A percentile compares a stretch with the other conserved stretches of the same genome.
These are phyloP conservation scores for Emericellopsis atlantica DNA, from an alignment of 2,329 filamentous ascomycete genomes.

Conservation along the genomic window DNA sequence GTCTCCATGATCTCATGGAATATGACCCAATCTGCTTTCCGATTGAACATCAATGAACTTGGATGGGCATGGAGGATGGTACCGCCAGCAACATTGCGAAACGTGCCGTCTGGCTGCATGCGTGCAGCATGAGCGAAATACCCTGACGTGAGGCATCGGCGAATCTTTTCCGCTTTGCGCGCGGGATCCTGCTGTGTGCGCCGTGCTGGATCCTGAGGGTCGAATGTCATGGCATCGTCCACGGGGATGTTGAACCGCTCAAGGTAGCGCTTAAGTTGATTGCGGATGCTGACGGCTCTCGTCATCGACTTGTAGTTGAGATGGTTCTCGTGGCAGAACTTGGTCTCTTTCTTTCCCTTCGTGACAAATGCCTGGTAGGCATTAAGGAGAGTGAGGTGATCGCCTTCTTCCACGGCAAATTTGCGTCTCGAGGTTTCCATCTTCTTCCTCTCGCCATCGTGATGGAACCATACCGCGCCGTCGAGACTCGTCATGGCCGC, in stretches of 20 bases:
- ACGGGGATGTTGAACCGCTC: conserved; percentile 69
- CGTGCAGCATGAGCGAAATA: conserved; percentile 89
- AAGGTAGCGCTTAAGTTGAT: conserved; percentile 75
- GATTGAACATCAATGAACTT: conserved; percentile 87
- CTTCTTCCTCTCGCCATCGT: conserved; percentile 63
- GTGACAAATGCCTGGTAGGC: conserved; percentile 84
- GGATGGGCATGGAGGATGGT: conserved; percentile 78
- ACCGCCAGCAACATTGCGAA: conserved; percentile 70
- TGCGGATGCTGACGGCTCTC: conserved; percentile 73
- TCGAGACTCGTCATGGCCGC: conserved; percentile 83
- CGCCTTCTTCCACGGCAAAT: conserved; percentile 87
- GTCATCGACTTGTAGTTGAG: conserved; percentile 79
- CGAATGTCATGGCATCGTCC: conserved; percentile 43
- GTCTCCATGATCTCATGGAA: conserved; percentile 93
- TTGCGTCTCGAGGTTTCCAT: conserved; percentile 64
- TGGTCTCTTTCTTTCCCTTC: conserved; percentile 67
- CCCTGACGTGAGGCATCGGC: conserved; percentile 73
- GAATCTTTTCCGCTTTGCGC: conserved; percentile 56
- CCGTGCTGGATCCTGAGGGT: conserved; percentile 4
- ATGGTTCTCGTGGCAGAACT: conserved; percentile 78
- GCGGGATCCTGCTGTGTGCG: conserved; percentile 12
- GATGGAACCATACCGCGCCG: conserved; percentile 70
- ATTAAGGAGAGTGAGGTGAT: conserved; percentile 85
- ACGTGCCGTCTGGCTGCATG: conserved; percentile 89
- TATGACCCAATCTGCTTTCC: conserved; percentile 92